These are phyloP conservation scores for Sextonia rubra DNA, from an alignment of 164 flowering plant species.

Conservation along the genomic window DNA sequence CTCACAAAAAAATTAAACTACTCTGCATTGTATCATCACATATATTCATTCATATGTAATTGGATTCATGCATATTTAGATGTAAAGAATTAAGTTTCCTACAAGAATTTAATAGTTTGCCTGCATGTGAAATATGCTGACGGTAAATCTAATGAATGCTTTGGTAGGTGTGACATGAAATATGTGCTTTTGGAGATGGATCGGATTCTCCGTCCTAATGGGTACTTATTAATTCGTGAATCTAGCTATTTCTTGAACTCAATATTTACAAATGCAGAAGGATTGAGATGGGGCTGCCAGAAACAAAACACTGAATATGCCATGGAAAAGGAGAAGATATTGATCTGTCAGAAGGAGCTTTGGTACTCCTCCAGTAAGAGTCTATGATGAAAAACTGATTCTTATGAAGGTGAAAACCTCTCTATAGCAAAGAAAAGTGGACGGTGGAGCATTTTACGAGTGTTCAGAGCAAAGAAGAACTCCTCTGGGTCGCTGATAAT, in stretches of 20 bases:
- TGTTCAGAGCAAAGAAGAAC: background rate
- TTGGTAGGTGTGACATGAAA: constrained; percentile 83
- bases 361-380: constrained; percentile 58
- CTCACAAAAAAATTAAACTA: background rate
- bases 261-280: constrained; percentile 61
- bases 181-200: constrained; percentile 89
- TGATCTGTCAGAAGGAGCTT: constrained; percentile 85
- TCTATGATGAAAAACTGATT: constrained; percentile 3
- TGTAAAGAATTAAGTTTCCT: no score
- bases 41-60: background rate
- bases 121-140: background rate
- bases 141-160: background rate
- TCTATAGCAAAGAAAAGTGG: background rate
- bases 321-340: constrained; percentile 62
- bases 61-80: background rate
- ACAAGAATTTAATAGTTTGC: no score
- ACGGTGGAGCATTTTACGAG: background rate
- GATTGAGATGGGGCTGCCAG: constrained; percentile 86
- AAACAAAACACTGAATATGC: constrained; percentile 70
- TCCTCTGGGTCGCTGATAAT: background rate
- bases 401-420: background rate
- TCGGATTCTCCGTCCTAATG: constrained; percentile 78
- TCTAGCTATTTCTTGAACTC: constrained; percentile 69
- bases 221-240: constrained; percentile 77
- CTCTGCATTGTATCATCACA: background rate